Evolutionary conservation across 192 early-diverging fungal genomes (phyloP).

Genomic region (Rhizoclosmatium globosum): DNA sequence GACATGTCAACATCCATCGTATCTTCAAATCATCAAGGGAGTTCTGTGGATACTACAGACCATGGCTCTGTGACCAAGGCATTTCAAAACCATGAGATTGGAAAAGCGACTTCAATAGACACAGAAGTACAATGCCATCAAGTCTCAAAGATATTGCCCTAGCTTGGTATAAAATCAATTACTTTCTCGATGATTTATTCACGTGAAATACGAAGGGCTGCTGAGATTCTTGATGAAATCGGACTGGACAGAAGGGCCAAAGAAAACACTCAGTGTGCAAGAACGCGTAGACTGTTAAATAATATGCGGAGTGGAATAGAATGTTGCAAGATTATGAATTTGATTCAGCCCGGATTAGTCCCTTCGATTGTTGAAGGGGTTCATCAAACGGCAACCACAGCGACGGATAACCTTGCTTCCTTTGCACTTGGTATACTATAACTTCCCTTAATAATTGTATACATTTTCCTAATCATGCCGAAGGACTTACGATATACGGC

Average conservation of each 20-base stretch:
- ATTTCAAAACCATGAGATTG: not conserved
- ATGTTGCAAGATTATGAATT: constrained; percentile 44
- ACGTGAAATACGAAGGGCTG: no score
- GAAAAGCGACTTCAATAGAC: not conserved
- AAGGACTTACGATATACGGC: constrained; percentile 43
- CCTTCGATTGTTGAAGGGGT: constrained; percentile 34
- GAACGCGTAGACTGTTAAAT: constrained; percentile 29
- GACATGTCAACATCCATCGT: no score
- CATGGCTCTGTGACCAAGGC: no score
- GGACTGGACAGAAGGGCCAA: not conserved
- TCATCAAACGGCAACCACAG: constrained; percentile 26
- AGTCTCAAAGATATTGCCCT: not conserved
- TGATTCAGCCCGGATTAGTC: constrained; percentile 40
- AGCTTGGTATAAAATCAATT: not conserved
- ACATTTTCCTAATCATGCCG: not conserved
- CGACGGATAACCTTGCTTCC: constrained; percentile 41
- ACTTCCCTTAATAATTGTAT: not conserved
- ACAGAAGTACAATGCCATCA: no score
- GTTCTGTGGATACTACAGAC: no score
- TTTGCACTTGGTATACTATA: constrained; percentile 37
- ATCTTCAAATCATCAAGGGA: no score
- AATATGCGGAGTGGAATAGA: constrained; percentile 43
- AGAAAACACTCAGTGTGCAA: not conserved
- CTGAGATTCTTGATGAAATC: no score
- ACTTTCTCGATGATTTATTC: no score